phyloP scores from a whole-genome alignment of 306 rosid species.

The Hylodesmum podocarpum region DNA sequence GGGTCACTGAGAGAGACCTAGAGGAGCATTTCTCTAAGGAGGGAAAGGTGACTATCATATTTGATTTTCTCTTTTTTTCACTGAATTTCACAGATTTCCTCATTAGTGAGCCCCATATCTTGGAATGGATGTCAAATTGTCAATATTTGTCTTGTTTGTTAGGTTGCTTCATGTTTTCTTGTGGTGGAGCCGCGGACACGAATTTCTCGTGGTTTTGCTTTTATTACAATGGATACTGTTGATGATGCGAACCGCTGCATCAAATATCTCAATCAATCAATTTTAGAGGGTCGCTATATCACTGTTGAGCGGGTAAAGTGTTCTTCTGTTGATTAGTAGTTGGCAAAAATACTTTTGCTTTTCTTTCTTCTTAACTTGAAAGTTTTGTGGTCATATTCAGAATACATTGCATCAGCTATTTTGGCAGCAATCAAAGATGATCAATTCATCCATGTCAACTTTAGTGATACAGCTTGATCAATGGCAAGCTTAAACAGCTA shows the following conservation, averaged over 20 bases:
- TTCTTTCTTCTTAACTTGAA: slow-evolving; percentile 69
- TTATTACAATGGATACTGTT: slow-evolving; percentile 73
- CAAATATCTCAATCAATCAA: slow-evolving; percentile 92
- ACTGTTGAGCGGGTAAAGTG: slow-evolving; percentile 91
- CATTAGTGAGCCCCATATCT: background rate
- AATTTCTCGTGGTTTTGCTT: slow-evolving; percentile 96
- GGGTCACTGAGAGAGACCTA: slow-evolving; percentile 87
- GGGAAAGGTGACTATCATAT: slow-evolving; percentile 67
- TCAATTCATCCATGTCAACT: slow-evolving; percentile 94
- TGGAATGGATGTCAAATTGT: background rate
- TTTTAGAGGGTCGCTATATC: slow-evolving; percentile 91
- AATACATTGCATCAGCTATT: slow-evolving; percentile 88
- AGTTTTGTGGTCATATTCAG: slow-evolving; percentile 97
- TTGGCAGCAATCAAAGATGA: slow-evolving; percentile 99
- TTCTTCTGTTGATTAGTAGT: slow-evolving; percentile 27
- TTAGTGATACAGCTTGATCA: slow-evolving; percentile 97
- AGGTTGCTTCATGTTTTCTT: slow-evolving; percentile 98
- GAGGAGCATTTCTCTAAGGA: slow-evolving; percentile 93
- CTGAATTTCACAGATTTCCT: background rate
- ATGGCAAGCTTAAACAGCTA: slow-evolving; percentile 94
- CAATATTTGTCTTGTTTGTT: slow-evolving; percentile 3
- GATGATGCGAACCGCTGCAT: slow-evolving; percentile 89
- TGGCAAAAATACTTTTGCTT: slow-evolving; percentile 27
- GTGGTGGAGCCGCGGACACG: slow-evolving; percentile 93
- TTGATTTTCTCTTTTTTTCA: background rate